These are phyloP conservation scores for Rhodotorula sp. DNA, from an alignment of 1,284 basidiomycete genomes.

Conservation along the genomic window DNA sequence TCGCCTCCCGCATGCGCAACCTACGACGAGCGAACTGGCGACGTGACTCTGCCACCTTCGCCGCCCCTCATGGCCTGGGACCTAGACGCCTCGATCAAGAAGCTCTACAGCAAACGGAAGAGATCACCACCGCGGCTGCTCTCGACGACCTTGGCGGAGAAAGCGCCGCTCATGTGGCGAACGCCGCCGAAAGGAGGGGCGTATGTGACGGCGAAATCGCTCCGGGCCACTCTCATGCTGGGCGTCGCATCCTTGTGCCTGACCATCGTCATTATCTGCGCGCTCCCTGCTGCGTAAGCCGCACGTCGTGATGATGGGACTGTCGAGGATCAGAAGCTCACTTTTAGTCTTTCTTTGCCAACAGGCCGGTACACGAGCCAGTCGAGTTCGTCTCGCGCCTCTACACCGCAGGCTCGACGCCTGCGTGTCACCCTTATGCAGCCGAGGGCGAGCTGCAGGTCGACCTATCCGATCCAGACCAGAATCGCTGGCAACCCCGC, in stretches of 20 bases:
- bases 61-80: slow-evolving; percentile 35
- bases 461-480: slow-evolving; percentile 41
- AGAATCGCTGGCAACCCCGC: slow-evolving; percentile 41
- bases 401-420: slow-evolving; percentile 1
- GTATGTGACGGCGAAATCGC: not conserved
- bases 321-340: not conserved
- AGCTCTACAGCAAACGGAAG: not conserved
- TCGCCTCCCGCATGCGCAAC: not conserved
- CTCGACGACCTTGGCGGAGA: not conserved
- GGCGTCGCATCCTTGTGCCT: too few relatives aligned
- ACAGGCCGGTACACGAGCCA: too few relatives aligned
- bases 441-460: slow-evolving; percentile 38
- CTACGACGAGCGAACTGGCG: slow-evolving; percentile 35
- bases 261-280: too few relatives aligned
- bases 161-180: slow-evolving; percentile 9
- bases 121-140: not conserved
- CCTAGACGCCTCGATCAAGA: not conserved
- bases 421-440: slow-evolving; percentile 41
- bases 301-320: too few relatives aligned
- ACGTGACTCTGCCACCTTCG: slow-evolving; percentile 33
- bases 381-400: too few relatives aligned
- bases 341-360: not conserved
- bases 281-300: too few relatives aligned
- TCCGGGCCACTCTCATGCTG: too few relatives aligned
- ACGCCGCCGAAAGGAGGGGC: slow-evolving; percentile 21